These are phyloP conservation scores for Hypoxylon subgilvum DNA, from an alignment of 495 filamentous ascomycete genomes.

Conservation along the genomic window DNA sequence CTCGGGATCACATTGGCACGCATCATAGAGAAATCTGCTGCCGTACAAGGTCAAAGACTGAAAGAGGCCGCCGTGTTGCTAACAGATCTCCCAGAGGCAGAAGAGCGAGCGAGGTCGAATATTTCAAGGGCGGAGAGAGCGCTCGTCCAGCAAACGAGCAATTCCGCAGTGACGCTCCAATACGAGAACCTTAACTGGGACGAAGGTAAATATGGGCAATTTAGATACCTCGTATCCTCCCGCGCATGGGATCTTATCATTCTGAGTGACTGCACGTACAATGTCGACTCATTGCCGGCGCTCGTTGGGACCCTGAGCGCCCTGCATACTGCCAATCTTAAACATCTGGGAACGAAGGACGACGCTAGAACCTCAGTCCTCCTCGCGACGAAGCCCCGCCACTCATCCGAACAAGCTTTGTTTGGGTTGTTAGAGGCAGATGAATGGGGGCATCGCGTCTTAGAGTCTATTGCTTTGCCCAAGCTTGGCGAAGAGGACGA, in stretches of 20 bases:
- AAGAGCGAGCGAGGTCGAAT: conserved; percentile 55
- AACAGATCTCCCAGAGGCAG: conserved; percentile 83
- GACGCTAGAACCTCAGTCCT: conserved; percentile 57
- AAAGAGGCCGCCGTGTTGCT: conserved; percentile 61
- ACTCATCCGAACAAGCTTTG: conserved; percentile 79
- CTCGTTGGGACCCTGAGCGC: conserved; percentile 72
- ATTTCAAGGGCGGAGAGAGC: conserved; percentile 40
- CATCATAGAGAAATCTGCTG: conserved; percentile 49
- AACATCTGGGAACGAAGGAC: conserved; percentile 42
- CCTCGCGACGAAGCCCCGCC: conserved; percentile 82
- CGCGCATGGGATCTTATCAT: conserved; percentile 72
- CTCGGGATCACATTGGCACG: conserved; percentile 77
- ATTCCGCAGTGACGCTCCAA: conserved; percentile 44
- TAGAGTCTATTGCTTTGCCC: conserved; percentile 60
- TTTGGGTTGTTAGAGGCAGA: conserved; percentile 74
- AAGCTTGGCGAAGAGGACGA: conserved; percentile 63
- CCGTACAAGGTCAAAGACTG: conserved; percentile 13
- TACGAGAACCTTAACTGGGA: conserved; percentile 81
- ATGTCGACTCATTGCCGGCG: conserved; percentile 76
- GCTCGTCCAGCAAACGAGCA: conserved; percentile 15
- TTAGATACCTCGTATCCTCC: conserved; percentile 45
- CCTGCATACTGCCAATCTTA: conserved; percentile 48
- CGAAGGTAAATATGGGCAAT: conserved; percentile 44
- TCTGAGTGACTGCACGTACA: conserved; percentile 95
- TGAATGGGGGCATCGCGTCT: conserved; percentile 58